Percentiles rank a stretch among this genome's conserved stretches.
These are phyloP conservation scores for Naganishia sp. DNA, from an alignment of 1,284 basidiomycete genomes.

Conservation along the genomic window DNA sequence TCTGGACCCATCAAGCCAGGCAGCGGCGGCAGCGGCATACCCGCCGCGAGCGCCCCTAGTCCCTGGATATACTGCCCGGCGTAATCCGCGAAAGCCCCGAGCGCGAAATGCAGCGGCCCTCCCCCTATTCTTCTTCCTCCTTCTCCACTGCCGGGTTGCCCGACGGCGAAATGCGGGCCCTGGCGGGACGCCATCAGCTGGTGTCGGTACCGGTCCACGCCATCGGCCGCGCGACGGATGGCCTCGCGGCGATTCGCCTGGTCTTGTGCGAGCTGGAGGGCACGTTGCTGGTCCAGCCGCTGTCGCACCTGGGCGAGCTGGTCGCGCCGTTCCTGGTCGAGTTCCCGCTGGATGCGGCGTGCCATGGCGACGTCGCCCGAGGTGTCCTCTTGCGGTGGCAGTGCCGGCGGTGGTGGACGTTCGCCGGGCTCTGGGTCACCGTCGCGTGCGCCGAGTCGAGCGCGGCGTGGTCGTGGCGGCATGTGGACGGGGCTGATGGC, in stretches of 20 bases:
- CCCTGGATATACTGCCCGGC: neutral
- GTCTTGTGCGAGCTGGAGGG: neutral
- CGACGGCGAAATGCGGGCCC: neutral
- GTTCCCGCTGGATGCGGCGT: neutral
- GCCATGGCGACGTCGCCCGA: neutral
- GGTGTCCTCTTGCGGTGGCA: neutral
- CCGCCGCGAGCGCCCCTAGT: neutral
- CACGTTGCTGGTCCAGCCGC: neutral
- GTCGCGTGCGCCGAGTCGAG: neutral
- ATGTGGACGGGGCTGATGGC: neutral
- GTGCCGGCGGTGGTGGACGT: neutral
- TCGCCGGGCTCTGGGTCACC: neutral
- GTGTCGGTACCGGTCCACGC: neutral
- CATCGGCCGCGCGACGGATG: neutral
- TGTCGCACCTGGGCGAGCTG: too few relatives aligned
- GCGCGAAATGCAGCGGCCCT: neutral
- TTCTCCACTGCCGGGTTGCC: neutral
- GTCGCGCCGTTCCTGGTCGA: neutral
- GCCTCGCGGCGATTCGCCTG: neutral
- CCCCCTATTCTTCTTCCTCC: neutral
- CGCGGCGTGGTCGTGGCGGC: neutral
- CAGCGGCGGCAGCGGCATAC: neutral
- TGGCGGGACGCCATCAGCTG: neutral
- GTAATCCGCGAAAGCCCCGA: neutral
- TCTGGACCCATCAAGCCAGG: neutral